These are phyloP conservation scores for Chaetomium globosum DNA, from an alignment of 2,329 filamentous ascomycete species.

Conservation along the genomic window DNA sequence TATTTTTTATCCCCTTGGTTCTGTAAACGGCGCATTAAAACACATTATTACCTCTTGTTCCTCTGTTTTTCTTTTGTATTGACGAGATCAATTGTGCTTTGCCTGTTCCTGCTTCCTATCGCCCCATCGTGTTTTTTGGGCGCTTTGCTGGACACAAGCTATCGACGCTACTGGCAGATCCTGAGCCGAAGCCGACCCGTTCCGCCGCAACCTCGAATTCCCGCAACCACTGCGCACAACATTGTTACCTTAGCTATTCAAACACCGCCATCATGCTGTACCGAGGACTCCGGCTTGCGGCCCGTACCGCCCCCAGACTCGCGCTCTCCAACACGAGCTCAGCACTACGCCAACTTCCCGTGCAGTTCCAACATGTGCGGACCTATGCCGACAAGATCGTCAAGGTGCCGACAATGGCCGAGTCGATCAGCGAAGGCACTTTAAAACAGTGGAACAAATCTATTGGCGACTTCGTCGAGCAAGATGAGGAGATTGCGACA, in stretches of 20 bases:
- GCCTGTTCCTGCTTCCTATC: neutral
- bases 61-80: conserved; percentile 15
- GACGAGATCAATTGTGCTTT: conserved; percentile 10
- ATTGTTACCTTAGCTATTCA: conserved; percentile 9
- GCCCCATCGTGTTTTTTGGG: conserved; percentile 4
- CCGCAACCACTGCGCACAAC: conserved; percentile 21
- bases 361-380: conserved; percentile 60
- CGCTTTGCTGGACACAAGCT: conserved; percentile 8
- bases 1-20: conserved; percentile 25
- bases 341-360: conserved; percentile 46
- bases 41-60: conserved; percentile 17
- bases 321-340: conserved; percentile 31
- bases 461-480: conserved; percentile 90
- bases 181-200: conserved; percentile 18
- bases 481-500: conserved; percentile 95
- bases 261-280: conserved; percentile 33
- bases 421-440: conserved; percentile 97
- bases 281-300: conserved; percentile 36
- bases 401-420: conserved; percentile 97
- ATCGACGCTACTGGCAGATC: conserved; percentile 22
- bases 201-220: conserved; percentile 28
- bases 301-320: conserved; percentile 35
- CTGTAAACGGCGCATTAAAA: conserved; percentile 25
- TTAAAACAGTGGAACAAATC: conserved; percentile 93
- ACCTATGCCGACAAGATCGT: conserved; percentile 78